Percentiles rank a stretch among this genome's conserved stretches.
Conservation (phyloP, 202 grass and related monocot genomes). For the Musa balbisiana region DNA sequence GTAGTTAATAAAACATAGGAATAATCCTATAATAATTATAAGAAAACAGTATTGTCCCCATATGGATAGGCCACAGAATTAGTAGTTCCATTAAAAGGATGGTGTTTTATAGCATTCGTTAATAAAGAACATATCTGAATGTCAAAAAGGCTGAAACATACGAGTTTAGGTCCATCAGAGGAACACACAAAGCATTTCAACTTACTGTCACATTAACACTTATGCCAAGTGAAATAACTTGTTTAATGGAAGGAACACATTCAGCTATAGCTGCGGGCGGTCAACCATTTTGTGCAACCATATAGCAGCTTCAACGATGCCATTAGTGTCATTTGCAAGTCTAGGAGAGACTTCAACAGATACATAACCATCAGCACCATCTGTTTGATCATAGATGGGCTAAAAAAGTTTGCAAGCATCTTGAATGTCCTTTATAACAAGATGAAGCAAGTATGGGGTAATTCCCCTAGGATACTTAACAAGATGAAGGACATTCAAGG, state of each 20-base stretch:
- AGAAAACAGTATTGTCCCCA: too few relatives aligned
- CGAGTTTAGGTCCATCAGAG: background rate
- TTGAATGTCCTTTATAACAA: slow-evolving; percentile 98
- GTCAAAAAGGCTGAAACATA: background rate
- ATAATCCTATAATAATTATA: too few relatives aligned
- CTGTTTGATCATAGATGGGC: slow-evolving; percentile 67
- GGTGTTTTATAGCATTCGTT: too few relatives aligned
- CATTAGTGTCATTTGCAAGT: slow-evolving; percentile 83
- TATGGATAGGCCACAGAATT: background rate
- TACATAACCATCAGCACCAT: slow-evolving; percentile 90
- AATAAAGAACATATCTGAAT: background rate
- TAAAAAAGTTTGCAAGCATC: slow-evolving; percentile 90
- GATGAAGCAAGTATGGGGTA: too few relatives aligned
- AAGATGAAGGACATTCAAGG: too few relatives aligned
- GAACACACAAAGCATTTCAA: background rate
- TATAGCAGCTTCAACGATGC: slow-evolving; percentile 80
- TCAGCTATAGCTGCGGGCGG: slow-evolving; percentile 73
- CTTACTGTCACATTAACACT: slow-evolving; percentile 97
- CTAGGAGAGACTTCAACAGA: slow-evolving; percentile 94
- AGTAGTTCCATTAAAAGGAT: background rate
- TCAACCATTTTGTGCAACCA: slow-evolving; percentile 92
- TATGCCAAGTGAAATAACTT: slow-evolving; percentile 84
- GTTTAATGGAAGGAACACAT: slow-evolving; percentile 82
- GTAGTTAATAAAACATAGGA: too few relatives aligned
- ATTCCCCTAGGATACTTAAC: too few relatives aligned